phyloP scores from a whole-genome alignment of 75 land plant genomes.

The Azolla pinnata region DNA sequence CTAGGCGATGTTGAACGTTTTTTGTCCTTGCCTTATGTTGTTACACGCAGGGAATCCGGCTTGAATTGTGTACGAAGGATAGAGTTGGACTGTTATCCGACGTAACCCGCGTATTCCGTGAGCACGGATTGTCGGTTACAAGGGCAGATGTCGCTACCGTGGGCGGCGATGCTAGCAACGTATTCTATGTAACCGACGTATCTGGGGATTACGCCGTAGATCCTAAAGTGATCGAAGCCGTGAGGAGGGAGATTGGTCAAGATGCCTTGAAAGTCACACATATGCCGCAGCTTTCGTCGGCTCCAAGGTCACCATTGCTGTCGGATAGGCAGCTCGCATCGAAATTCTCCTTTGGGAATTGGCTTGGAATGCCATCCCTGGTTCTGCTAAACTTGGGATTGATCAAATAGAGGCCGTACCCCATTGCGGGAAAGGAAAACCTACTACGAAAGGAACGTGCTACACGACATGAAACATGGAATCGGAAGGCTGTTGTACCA shows the following conservation, averaged over 20 bases:
- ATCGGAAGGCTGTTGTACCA: no score
- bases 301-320: not conserved
- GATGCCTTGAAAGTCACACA: conserved; percentile 50
- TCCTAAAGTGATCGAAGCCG: conserved; percentile 51
- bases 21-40: no score
- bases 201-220: conserved; percentile 57
- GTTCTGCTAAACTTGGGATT: not conserved
- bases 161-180: conserved; percentile 35
- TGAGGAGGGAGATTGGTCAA: conserved; percentile 49
- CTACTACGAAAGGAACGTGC: no score
- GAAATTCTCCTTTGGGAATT: not conserved
- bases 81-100: conserved; percentile 38
- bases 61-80: conserved; percentile 37
- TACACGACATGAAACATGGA: no score
- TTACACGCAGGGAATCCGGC: conserved; percentile 34
- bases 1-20: no score
- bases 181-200: conserved; percentile 78
- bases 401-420: no score
- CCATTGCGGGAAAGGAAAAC: no score
- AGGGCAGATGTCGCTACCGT: conserved; percentile 37
- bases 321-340: not conserved
- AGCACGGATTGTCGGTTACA: conserved; percentile 41
- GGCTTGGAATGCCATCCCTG: not conserved
- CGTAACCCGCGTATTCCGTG: conserved; percentile 41
- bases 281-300: not conserved